Evolutionary conservation across 129 eudicot genomes (phyloP), one percentile per base, ranked within the genome.

Genomic region (Artemisia annua): DNA sequence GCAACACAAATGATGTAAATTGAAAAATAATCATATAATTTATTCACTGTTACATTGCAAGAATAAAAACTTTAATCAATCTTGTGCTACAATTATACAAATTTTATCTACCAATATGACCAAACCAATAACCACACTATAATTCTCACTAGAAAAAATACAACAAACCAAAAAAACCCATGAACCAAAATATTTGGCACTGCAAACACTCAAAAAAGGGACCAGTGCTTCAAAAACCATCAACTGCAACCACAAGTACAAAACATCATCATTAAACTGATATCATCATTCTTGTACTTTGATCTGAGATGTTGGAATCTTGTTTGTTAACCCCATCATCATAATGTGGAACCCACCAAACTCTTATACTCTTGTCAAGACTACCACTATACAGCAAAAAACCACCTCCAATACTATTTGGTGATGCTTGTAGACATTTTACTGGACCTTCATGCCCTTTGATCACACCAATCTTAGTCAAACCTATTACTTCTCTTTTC

Each of bases 401-500:
- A 20, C 97, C 97, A 22, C 88, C 96, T 49, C 97, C 97, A 70
- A 88, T 83, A 77, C 79, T 71, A 53, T 67, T 76, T 1, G 79
- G 72, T 16, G 88, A 87, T 4, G 85, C 89, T 56, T 90, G 97
- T 73, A 94, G 67, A 73, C 99, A 94, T 70, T 85, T 94, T 7
- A 94, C 85, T 2, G 99, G 96, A 53, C 97, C 99, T 74, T 79
- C 86, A 75, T 94, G 99, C 28, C 99, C 99, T 75, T 71, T 88
- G 39, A 94, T 86, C 20, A 94, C 85, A 68, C 95, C 87, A 79
- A 83, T 67, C 75, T 79, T 82, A 63, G 81, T 75, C 65, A 87
- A 48, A 44, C 91, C 96, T 39, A 67, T 66, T 4, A 79, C 11
- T 75, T 83, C 93, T 66, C 86, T 88, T 63, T 67, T 89, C 98